Percentiles rank a stretch among this genome's conserved stretches.
Evolutionary conservation across 2,329 filamentous ascomycete genomes (phyloP).

Genomic region (Thielaviopsis populi): DNA sequence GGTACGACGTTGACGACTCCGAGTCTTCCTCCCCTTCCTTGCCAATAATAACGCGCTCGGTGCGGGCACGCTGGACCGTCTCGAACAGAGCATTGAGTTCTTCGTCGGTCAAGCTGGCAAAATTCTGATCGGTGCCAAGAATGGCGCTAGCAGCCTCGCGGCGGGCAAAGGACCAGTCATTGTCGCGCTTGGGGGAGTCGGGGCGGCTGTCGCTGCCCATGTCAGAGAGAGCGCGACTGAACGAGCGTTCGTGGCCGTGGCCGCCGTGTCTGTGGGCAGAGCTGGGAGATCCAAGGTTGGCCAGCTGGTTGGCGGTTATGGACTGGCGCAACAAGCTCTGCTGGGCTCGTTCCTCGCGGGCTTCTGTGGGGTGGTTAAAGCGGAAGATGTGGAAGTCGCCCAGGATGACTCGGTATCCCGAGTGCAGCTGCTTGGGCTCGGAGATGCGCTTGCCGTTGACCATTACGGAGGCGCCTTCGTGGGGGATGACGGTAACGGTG

Average conservation of each 20-base stretch:
- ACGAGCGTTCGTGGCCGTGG: slow-evolving; percentile 53
- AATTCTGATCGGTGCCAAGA: slow-evolving; percentile 79
- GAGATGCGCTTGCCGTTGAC: slow-evolving; percentile 86
- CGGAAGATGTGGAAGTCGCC: slow-evolving; percentile 98
- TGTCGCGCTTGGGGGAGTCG: slow-evolving; percentile 64
- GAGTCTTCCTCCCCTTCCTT: slow-evolving; percentile 78
- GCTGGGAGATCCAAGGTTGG: slow-evolving; percentile 27
- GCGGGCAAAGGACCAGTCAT: slow-evolving; percentile 88
- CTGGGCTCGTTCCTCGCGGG: slow-evolving; percentile 78
- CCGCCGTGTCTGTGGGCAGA: slow-evolving; percentile 31
- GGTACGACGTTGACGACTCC: slow-evolving; percentile 78
- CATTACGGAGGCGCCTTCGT: slow-evolving; percentile 92
- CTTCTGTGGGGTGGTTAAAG: slow-evolving; percentile 96
- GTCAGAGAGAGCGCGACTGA: slow-evolving; percentile 67
- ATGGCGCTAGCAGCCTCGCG: slow-evolving; percentile 86
- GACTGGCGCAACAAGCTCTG: slow-evolving; percentile 51
- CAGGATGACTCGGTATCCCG: slow-evolving; percentile 85
- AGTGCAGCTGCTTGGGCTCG: slow-evolving; percentile 71
- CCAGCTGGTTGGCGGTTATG: slow-evolving; percentile 45
- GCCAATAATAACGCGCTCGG: slow-evolving; percentile 50
- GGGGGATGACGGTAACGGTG: slow-evolving; percentile 78
- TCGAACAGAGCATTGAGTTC: slow-evolving; percentile 89
- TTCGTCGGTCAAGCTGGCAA: slow-evolving; percentile 79
- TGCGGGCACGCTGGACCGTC: slow-evolving; percentile 77
- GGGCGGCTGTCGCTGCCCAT: slow-evolving; percentile 56